Conservation (phyloP, 768 basidiomycete genomes). For the Suillus bovinus region DNA sequence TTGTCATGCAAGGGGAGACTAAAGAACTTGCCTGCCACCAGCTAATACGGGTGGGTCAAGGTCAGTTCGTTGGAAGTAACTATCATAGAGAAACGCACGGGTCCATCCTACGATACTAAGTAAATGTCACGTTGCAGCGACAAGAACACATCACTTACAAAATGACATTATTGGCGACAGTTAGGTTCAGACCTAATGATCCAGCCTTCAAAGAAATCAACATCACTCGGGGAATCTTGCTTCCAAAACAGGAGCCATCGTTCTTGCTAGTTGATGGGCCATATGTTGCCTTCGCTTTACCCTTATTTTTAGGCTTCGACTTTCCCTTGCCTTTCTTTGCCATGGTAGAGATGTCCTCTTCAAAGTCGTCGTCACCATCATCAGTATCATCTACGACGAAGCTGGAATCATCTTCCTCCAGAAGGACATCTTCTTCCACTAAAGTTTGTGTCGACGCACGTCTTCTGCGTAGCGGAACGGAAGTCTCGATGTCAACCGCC, state of each 20-base stretch:
- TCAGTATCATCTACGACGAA: conserved; percentile 32
- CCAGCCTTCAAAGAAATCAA: conserved; percentile 87
- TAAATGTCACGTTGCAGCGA: conserved; percentile 8
- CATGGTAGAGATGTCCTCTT: conserved; percentile 31
- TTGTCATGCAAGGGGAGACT: not conserved
- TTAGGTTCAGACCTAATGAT: conserved; percentile 84
- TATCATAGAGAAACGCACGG: conserved; percentile 54
- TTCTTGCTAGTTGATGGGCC: conserved; percentile 12
- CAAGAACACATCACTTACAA: conserved; percentile 49
- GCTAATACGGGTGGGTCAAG: conserved; percentile 35
- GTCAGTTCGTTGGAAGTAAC: conserved; percentile 6
- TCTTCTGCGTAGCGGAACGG: conserved; percentile 14
- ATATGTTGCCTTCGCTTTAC: conserved; percentile 35
- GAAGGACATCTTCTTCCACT: conserved; percentile 16
- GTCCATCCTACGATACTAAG: conserved; percentile 59
- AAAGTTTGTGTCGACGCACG: conserved; percentile 11
- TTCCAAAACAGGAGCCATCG: conserved; percentile 24
- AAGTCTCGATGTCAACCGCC: conserved; percentile 17
- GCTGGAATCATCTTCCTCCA: conserved; percentile 35
- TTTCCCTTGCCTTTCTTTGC: conserved; percentile 32
- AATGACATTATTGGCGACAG: conserved; percentile 86
- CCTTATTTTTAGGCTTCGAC: conserved; percentile 42
- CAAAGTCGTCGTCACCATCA: conserved; percentile 29
- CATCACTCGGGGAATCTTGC: conserved; percentile 73
- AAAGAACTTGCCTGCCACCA: conserved; percentile 66